A percentile compares a stretch with the other conserved stretches of the same genome.
phyloP scores from a whole-genome alignment of 2,329 filamentous ascomycete genomes.

The Talaromyces albobiverticillius region DNA sequence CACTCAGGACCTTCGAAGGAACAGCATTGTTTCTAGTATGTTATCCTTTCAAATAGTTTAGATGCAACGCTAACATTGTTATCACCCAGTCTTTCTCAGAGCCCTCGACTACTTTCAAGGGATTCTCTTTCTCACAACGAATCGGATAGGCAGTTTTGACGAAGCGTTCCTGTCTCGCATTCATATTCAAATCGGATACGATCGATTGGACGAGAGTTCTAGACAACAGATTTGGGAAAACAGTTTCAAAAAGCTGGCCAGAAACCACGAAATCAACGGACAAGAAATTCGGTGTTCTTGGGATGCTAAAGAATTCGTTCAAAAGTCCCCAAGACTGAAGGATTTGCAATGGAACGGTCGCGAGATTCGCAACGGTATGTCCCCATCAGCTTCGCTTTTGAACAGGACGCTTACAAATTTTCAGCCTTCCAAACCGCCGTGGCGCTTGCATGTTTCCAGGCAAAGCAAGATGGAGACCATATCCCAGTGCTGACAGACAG shows the following conservation, averaged over 20 bases:
- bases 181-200: constrained; percentile 10
- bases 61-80: neutral
- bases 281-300: neutral
- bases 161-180: constrained; percentile 38
- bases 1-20: constrained; percentile 17
- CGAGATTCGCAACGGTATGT: neutral
- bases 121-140: constrained; percentile 37
- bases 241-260: neutral
- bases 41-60: neutral
- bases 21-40: constrained; percentile 22
- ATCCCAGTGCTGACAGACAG: no score
- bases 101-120: constrained; percentile 38
- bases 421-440: no score
- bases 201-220: neutral
- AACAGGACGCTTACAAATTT: no score
- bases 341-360: constrained; percentile 20
- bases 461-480: no score
- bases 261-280: neutral
- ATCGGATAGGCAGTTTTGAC: constrained; percentile 32
- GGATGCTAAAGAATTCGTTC: no score
- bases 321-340: no score
- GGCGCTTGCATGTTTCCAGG: no score
- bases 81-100: constrained; percentile 30
- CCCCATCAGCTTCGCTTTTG: no score
- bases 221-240: neutral